Evolutionary conservation across 768 basidiomycete species (phyloP), one percentile per base, ranked within the genome.

Genomic region (Boletus bicolor): DNA sequence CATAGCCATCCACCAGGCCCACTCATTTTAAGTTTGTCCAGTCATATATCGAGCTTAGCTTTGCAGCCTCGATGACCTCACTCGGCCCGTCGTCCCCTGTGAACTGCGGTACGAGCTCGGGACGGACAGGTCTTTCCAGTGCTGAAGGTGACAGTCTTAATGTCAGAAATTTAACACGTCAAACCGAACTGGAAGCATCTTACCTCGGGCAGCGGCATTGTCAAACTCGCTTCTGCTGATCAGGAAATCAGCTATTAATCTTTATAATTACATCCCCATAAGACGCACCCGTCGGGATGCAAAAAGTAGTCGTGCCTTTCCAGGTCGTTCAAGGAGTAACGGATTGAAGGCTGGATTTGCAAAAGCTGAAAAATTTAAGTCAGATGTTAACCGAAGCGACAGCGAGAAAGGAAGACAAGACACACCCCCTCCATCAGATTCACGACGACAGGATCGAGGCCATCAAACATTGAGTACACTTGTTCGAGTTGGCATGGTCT

Each of bases 341-440:
- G 68, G 11, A n/a, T 1, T 5, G 49, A 42, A 11, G 66, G 53
- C 4, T 48, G 45, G 21, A 54, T 38, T 7, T 45, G 39, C 36
- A 69, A 53, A 35, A 69, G 69, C 69, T 71, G 39, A 34, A 35
- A 15, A 8, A 1, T 21, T 21, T 17, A 43, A 17, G 47, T 65
- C 39, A 51, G 32, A 38, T 34, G 5, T 7, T 32, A 50, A 14
- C 34, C 26, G 8, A 43, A 35, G 35, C 19, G 34, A 49, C 6
- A 15, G 21, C 15, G 12, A 26, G 32, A 17, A 45, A 43, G 8
- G 8, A 37, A 44, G 10, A 30, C 24, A 26, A 34, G n/a, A 43
- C 59, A 21, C 19, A 69, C 76, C 34, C 76, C 74, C 34, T 60
- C 54, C 7, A 78, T 53, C 3, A 79, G 54, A 51, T 60, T 39